Evolutionary conservation across 2,329 filamentous ascomycete genomes (phyloP).

Genomic region (Epichloe sp.): DNA sequence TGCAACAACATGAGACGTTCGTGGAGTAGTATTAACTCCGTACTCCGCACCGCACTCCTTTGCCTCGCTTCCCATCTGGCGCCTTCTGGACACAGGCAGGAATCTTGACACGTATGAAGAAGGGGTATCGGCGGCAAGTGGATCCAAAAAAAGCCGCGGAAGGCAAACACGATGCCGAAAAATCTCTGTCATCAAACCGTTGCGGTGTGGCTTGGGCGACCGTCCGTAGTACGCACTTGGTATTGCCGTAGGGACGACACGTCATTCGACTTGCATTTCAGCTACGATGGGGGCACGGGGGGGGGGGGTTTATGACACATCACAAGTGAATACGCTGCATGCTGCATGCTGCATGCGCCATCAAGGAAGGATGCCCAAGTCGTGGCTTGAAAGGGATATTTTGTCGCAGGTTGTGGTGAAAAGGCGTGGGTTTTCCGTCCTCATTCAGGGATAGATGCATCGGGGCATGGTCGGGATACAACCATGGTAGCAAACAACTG

Average conservation of each 20-base stretch:
- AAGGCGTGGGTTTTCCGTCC: too few relatives aligned
- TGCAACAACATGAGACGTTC: too few relatives aligned
- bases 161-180: not conserved
- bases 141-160: too few relatives aligned
- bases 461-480: too few relatives aligned
- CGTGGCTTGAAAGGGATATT: too few relatives aligned
- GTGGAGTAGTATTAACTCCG: too few relatives aligned
- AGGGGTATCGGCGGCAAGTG: not conserved
- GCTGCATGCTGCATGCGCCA: not conserved
- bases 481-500: too few relatives aligned
- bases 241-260: not conserved
- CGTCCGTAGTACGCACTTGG: not conserved
- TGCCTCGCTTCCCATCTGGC: not conserved
- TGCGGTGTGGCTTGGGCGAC: not conserved
- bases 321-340: constrained; percentile 1
- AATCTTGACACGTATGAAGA: not conserved
- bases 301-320: not conserved
- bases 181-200: not conserved
- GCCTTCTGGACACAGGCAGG: not conserved
- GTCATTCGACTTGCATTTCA: not conserved
- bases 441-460: too few relatives aligned
- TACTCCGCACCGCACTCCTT: too few relatives aligned
- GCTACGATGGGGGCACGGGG: not conserved
- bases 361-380: too few relatives aligned
- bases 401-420: too few relatives aligned